Percentiles rank a stretch among this genome's conserved stretches.
phyloP scores from a whole-genome alignment of 768 basidiomycete species.

The Termitomyces sp. region DNA sequence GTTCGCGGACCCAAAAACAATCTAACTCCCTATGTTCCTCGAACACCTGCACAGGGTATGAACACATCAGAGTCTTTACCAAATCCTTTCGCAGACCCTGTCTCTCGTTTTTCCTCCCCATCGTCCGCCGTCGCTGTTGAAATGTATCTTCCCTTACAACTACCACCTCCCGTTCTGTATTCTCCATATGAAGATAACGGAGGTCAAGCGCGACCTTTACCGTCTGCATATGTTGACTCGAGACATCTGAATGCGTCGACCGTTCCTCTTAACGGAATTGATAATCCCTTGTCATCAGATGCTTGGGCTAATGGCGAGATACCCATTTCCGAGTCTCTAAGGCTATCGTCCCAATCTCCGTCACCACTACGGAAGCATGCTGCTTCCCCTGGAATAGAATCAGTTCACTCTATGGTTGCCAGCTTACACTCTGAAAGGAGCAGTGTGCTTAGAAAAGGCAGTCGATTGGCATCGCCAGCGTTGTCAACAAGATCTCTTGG shows the following conservation, averaged over 20 bases:
- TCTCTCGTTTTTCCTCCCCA: neutral
- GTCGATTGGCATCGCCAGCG: slow-evolving; percentile 17
- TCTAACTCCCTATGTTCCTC: neutral
- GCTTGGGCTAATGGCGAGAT: neutral
- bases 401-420: slow-evolving; percentile 17
- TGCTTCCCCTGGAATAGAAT: slow-evolving; percentile 15
- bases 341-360: neutral
- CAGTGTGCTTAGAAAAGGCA: slow-evolving; percentile 10
- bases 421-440: slow-evolving; percentile 12
- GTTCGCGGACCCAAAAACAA: neutral
- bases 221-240: neutral
- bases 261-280: neutral
- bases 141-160: neutral
- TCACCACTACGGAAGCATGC: neutral
- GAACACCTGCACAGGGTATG: neutral
- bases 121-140: neutral
- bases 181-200: neutral
- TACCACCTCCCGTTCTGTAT: neutral
- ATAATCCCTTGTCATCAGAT: neutral
- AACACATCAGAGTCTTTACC: neutral
- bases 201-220: neutral
- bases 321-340: neutral
- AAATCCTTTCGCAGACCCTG: neutral
- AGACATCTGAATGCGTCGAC: too few relatives aligned
- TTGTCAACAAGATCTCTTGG: slow-evolving; percentile 14